phyloP scores from a whole-genome alignment of 2,329 filamentous ascomycete genomes.

The Uncinocarpus reesii region DNA sequence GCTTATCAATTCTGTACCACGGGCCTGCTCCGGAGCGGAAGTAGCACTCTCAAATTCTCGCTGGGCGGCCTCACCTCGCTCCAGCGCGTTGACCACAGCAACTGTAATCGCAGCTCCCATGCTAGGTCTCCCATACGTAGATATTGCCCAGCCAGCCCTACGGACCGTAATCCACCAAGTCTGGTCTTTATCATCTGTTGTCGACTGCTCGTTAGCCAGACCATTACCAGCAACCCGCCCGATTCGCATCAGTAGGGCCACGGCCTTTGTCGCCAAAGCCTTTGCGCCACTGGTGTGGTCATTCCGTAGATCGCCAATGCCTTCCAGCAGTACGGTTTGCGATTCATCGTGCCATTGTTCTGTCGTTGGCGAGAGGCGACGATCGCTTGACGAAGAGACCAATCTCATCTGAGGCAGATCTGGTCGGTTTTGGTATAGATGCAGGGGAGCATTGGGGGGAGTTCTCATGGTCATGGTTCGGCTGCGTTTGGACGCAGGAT shows the following conservation, averaged over 20 bases:
- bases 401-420: background rate
- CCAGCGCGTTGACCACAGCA: conserved; percentile 41
- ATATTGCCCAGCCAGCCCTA: conserved; percentile 52
- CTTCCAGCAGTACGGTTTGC: conserved; percentile 37
- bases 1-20: conserved; percentile 20
- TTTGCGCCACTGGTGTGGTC: conserved; percentile 52
- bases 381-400: background rate
- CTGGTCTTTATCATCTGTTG: conserved; percentile 19
- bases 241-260: conserved; percentile 43
- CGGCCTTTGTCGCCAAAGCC: conserved; percentile 46
- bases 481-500: background rate
- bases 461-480: background rate
- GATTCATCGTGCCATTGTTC: conserved; percentile 24
- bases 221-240: conserved; percentile 27
- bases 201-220: conserved; percentile 19
- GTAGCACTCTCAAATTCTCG: background rate
- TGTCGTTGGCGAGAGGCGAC: background rate
- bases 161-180: conserved; percentile 49
- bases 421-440: background rate
- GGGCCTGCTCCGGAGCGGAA: background rate
- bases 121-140: conserved; percentile 55
- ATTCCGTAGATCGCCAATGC: conserved; percentile 42
- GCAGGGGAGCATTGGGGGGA: background rate
- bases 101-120: conserved; percentile 53
- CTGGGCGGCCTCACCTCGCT: conserved; percentile 22